These are phyloP conservation scores for Alopecurus myosuroides DNA, from an alignment of 176 grass and related monocot species.

Conservation along the genomic window DNA sequence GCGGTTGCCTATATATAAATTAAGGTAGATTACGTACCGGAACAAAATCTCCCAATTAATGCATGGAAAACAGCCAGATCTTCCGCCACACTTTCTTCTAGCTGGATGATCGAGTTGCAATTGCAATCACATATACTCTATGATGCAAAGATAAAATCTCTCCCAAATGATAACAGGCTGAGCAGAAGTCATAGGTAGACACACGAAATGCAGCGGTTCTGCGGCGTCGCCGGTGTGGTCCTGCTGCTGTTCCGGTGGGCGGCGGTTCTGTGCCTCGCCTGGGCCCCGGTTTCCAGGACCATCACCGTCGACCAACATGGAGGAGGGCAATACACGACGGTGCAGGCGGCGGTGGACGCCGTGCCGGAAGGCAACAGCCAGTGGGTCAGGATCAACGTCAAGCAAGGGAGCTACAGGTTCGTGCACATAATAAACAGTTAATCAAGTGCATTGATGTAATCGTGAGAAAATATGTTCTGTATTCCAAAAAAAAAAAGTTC, in stretches of 20 bases:
- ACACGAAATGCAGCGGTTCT: neutral
- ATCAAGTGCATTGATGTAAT: too few relatives aligned
- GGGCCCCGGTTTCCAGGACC: neutral
- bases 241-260: neutral
- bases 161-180: too few relatives aligned
- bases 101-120: too few relatives aligned
- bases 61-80: neutral
- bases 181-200: neutral
- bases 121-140: too few relatives aligned
- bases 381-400: conserved; percentile 45
- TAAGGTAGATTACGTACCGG: neutral
- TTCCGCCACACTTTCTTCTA: too few relatives aligned
- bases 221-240: neutral
- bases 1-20: neutral
- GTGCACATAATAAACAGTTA: too few relatives aligned
- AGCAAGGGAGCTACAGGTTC: conserved; percentile 45
- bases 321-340: conserved; percentile 34
- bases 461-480: too few relatives aligned
- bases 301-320: conserved; percentile 28
- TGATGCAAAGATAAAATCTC: too few relatives aligned
- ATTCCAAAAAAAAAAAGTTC: too few relatives aligned
- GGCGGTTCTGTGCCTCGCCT: neutral
- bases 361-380: conserved; percentile 43
- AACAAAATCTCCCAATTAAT: neutral
- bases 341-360: conserved; percentile 45